phyloP scores from a whole-genome alignment of 2,329 filamentous ascomycete genomes.

The Claviceps arundinis region DNA sequence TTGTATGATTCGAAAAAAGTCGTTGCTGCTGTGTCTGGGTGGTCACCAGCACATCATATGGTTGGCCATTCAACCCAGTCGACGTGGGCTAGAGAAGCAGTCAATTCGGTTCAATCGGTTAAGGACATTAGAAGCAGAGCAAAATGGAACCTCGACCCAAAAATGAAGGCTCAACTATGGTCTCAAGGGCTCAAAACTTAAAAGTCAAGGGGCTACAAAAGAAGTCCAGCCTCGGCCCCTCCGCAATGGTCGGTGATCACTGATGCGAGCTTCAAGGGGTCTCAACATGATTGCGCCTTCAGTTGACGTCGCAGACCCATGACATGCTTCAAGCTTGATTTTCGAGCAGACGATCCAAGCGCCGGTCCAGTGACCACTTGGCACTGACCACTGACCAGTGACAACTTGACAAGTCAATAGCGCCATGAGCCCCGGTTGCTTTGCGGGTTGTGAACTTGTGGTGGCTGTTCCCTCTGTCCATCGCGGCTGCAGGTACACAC shows the following conservation, averaged over 20 bases:
- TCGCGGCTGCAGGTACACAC: not conserved
- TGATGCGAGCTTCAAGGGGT: not conserved
- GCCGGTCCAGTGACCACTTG: too few relatives aligned
- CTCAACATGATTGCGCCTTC: not conserved
- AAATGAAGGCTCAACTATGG: too few relatives aligned
- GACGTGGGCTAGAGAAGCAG: not conserved
- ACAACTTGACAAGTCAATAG: too few relatives aligned
- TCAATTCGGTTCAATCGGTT: not conserved
- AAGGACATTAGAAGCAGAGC: not conserved
- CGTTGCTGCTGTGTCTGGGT: not conserved
- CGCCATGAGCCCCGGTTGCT: too few relatives aligned
- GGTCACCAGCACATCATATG: conserved; percentile 1
- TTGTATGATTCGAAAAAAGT: not conserved
- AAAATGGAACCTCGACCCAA: not conserved
- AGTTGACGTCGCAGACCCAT: not conserved
- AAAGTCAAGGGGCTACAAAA: not conserved
- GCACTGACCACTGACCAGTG: too few relatives aligned
- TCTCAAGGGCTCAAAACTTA: too few relatives aligned
- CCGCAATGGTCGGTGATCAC: not conserved
- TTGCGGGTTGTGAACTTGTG: too few relatives aligned
- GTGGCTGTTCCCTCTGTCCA: too few relatives aligned
- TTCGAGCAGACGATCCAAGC: too few relatives aligned
- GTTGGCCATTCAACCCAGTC: not conserved
- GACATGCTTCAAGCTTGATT: too few relatives aligned
- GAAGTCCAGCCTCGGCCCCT: not conserved